Evolutionary conservation across 2,329 filamentous ascomycete species (phyloP).

Genomic region (Fonsecaea pedrosoi): DNA sequence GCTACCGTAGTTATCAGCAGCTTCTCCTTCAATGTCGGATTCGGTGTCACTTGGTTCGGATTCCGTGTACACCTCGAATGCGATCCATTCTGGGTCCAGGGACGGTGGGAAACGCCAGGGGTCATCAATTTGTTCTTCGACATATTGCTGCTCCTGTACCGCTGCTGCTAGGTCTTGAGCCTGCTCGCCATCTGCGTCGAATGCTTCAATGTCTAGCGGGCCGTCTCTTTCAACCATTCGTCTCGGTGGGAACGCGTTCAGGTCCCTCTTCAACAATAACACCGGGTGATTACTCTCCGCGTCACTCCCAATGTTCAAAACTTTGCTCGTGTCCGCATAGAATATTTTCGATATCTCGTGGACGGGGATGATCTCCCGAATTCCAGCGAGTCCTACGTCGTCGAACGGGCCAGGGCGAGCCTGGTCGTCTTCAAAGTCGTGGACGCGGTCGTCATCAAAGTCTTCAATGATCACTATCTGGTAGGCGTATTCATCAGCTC

Average conservation of each 20-base stretch:
- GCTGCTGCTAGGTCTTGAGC: constrained; percentile 37
- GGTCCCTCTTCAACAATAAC: constrained; percentile 74
- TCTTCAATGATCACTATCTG: constrained; percentile 84
- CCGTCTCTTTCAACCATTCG: constrained; percentile 60
- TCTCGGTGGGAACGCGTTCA: constrained; percentile 67
- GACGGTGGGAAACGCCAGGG: constrained; percentile 72
- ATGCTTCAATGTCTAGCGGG: constrained; percentile 12
- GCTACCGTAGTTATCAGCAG: constrained; percentile 27
- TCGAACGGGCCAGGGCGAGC: constrained; percentile 64
- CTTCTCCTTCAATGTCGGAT: constrained; percentile 35
- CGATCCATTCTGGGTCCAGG: constrained; percentile 88
- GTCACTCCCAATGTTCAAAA: constrained; percentile 79
- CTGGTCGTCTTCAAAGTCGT: constrained; percentile 65
- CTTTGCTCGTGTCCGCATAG: constrained; percentile 88
- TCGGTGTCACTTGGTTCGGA: constrained; percentile 41
- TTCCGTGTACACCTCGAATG: constrained; percentile 81
- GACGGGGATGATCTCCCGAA: constrained; percentile 71
- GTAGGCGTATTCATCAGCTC: constrained; percentile 73
- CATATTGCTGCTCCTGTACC: constrained; percentile 34
- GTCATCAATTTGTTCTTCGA: constrained; percentile 42
- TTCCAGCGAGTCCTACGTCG: constrained; percentile 66
- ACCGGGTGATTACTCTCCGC: constrained; percentile 75
- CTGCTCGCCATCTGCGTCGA: constrained; percentile 43
- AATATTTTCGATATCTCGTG: constrained; percentile 88
- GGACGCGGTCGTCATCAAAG: constrained; percentile 72